These are phyloP conservation scores for Fusarium sp. DNA, from an alignment of 2,329 filamentous ascomycete genomes.

Conservation along the genomic window DNA sequence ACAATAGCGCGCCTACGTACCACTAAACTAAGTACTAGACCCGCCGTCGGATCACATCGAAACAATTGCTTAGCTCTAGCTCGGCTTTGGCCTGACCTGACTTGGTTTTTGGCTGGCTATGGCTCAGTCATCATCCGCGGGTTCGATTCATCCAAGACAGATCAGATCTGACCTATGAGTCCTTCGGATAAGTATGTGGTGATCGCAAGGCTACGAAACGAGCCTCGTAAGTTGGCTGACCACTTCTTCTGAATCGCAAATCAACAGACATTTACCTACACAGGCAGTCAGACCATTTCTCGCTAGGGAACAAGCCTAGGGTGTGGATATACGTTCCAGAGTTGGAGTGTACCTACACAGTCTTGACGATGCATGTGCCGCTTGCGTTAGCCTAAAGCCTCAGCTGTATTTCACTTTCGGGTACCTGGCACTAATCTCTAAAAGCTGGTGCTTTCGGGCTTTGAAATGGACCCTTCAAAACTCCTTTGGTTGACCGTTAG, in stretches of 20 bases:
- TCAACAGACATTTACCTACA: background rate
- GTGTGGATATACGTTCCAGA: background rate
- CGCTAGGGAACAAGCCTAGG: background rate
- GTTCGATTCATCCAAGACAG: background rate
- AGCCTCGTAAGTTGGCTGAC: slow-evolving; percentile 9
- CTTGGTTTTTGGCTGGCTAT: slow-evolving; percentile 15
- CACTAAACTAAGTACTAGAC: slow-evolving; percentile 4
- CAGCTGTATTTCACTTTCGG: slow-evolving; percentile 34
- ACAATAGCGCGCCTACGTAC: slow-evolving; percentile 8
- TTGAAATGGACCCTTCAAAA: background rate
- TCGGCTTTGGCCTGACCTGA: slow-evolving; percentile 1
- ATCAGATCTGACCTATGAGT: slow-evolving; percentile 2
- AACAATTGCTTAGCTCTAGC: slow-evolving; percentile 6
- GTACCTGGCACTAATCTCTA: slow-evolving; percentile 39
- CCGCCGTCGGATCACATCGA: slow-evolving; percentile 16
- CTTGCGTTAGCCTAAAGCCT: slow-evolving; percentile 5
- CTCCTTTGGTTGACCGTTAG: slow-evolving; percentile 29
- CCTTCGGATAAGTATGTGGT: background rate
- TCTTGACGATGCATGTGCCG: background rate
- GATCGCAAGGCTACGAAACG: slow-evolving; percentile 10
- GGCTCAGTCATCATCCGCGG: background rate
- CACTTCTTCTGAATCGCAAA: background rate
- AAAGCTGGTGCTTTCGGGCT: background rate
- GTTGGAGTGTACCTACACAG: no score
- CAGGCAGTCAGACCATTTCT: slow-evolving; percentile 2